Base-by-base conservation (phyloP, 108 stramenopile species). In the Craspedostauros australis region DNA sequence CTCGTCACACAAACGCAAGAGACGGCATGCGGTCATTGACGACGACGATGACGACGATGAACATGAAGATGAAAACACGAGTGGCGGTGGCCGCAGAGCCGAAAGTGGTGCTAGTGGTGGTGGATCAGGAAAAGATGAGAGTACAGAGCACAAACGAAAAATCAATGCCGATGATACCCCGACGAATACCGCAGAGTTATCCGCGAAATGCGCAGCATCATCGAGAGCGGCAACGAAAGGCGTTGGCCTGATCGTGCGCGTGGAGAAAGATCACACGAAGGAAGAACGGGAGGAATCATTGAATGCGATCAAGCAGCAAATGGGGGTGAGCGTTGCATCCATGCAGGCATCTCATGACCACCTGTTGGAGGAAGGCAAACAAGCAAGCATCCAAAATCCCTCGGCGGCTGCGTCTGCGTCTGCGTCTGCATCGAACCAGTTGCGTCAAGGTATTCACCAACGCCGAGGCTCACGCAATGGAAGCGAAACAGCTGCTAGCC, bases 361-460 rank as follows among this genome's bases (percentile, higher is more conserved):
- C 12, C 39, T 77, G 5, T 66, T 73, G 50, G 57, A 34, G 19
- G 75, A 77, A 67, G 39, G 37, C 5, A n/a, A n/a, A n/a, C n/a
- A n/a, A n/a, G n/a, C n/a, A n/a, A n/a, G n/a, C n/a, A n/a, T n/a
- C n/a, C n/a, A n/a, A n/a, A n/a, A n/a, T n/a, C 5, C 29, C 22
- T 5, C 6, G 7, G 46, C 46, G 5, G 19, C 46, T 11, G n/a
- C n/a, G n/a, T n/a, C n/a, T n/a, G n/a, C n/a, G n/a, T n/a, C n/a
- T n/a, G n/a, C n/a, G n/a, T n/a, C n/a, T n/a, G n/a, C n/a, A n/a
- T n/a, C n/a, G n/a, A n/a, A n/a, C n/a, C n/a, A n/a, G n/a, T n/a
- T n/a, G n/a, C n/a, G n/a, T n/a, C n/a, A n/a, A n/a, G n/a, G 12
- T 11, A 36, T 8, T 12, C 12, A 12, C 34, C 34, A 36, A 12